phyloP scores from a whole-genome alignment of 31 red algal genomes.

The Bonnemaisonia californica region DNA sequence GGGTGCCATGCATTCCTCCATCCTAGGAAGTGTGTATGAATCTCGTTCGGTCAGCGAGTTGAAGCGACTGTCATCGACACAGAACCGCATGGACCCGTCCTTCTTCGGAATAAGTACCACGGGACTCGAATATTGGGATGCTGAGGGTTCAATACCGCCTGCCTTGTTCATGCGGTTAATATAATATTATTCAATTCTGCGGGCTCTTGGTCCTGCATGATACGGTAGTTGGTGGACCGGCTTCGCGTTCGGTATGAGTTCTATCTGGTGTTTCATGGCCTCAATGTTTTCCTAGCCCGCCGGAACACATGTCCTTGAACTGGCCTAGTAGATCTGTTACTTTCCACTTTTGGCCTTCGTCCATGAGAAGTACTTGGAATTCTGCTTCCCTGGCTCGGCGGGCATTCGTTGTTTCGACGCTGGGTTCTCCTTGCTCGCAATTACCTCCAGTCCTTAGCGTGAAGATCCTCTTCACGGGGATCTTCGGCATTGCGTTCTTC shows the following conservation, averaged over 20 bases:
- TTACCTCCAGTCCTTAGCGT: too few species aligned
- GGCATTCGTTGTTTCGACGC: too few species aligned
- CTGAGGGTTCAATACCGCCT: conserved; percentile 7
- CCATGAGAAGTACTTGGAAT: too few species aligned
- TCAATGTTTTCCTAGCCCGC: not conserved
- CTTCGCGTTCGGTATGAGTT: not conserved
- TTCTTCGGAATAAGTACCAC: too few species aligned
- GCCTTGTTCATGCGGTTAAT: not conserved
- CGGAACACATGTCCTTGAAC: not conserved
- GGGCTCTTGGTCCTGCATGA: not conserved
- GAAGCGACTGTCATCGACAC: conserved; percentile 21
- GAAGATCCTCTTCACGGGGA: too few species aligned
- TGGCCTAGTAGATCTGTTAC: not conserved
- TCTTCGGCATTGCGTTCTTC: too few species aligned
- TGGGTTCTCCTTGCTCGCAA: too few species aligned
- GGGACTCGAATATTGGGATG: conserved; percentile 10
- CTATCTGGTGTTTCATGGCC: conserved; percentile 14
- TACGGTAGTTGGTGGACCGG: conserved; percentile 26
- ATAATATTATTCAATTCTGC: conserved; percentile 5
- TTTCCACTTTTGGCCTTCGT: not conserved
- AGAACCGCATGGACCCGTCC: not conserved
- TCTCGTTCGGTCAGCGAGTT: conserved; percentile 26
- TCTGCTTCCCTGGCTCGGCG: too few species aligned
- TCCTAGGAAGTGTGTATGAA: conserved; percentile 29
- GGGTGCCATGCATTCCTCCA: conserved; percentile 44